Percentiles rank a stretch among this genome's conserved stretches.
Evolutionary conservation across 106 monocot genomes (phyloP).

Genomic region (Apostasia ramifera): DNA sequence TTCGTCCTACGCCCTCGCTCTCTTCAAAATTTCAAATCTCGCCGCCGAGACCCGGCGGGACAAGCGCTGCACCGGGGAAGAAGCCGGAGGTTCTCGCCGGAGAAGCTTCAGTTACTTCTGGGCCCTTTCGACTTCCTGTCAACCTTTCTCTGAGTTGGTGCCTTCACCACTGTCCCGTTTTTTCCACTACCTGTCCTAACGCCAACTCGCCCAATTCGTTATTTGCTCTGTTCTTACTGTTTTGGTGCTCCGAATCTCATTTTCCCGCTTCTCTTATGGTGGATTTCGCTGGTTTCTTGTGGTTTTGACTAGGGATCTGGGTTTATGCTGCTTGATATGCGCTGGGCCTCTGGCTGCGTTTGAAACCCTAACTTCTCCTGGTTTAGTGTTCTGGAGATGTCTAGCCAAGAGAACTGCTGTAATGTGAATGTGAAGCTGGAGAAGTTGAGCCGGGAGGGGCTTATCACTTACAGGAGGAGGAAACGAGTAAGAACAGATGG

Average conservation of each 20-base stretch:
- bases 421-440: constrained; percentile 11
- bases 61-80: neutral
- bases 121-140: neutral
- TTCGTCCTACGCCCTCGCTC: neutral
- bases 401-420: constrained; percentile 7
- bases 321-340: neutral
- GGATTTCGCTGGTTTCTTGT: neutral
- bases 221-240: neutral
- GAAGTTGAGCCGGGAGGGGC: constrained; percentile 5
- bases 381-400: constrained; percentile 10
- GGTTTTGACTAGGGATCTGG: neutral
- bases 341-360: neutral
- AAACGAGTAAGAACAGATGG: constrained; percentile 4
- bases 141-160: neutral
- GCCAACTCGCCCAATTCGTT: neutral
- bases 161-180: neutral
- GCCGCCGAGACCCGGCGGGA: constrained; percentile 1
- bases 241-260: neutral
- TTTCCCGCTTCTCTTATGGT: neutral
- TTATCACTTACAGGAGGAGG: constrained; percentile 21
- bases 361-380: constrained; percentile 14
- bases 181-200: neutral
- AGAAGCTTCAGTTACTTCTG: neutral
- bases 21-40: constrained; percentile 15
- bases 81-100: constrained; percentile 2